A percentile compares a stretch with the other conserved stretches of the same genome.
Conservation (phyloP, 225 moss, liverwort and hornwort genomes). For the Rhytidiadelphus loreus region DNA sequence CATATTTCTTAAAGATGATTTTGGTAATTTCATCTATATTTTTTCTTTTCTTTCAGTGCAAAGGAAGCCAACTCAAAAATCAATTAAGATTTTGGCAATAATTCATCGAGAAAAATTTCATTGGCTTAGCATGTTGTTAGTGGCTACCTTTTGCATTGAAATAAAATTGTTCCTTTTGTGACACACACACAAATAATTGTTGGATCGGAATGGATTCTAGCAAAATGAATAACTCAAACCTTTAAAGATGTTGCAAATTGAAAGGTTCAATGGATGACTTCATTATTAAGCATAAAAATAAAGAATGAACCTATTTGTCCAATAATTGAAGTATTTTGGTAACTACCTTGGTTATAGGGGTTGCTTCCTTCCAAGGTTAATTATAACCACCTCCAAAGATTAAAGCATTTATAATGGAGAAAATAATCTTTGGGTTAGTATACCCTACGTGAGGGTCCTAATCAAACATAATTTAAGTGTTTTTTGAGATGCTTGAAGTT, state of each 20-base stretch:
- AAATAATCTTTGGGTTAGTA: too few species aligned
- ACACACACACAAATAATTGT: background rate
- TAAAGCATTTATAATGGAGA: too few species aligned
- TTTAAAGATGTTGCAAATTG: accelerated
- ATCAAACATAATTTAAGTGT: background rate
- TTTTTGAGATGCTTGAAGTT: background rate
- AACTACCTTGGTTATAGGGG: background rate
- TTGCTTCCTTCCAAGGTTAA: accelerated
- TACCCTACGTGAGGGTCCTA: accelerated
- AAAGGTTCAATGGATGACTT: background rate
- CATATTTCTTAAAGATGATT: background rate
- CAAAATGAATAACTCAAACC: background rate
- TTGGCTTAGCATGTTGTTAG: background rate
- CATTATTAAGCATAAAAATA: background rate
- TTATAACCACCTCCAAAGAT: background rate
- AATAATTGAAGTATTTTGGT: too few species aligned
- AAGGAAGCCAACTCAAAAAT: background rate
- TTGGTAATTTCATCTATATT: background rate
- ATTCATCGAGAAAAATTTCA: background rate
- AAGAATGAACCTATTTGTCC: background rate
- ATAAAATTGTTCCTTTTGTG: background rate
- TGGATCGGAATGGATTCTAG: accelerated
- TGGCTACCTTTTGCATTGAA: background rate
- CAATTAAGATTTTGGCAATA: background rate
- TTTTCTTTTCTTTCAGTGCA: background rate